These are phyloP conservation scores for Cryomyces minteri DNA, from an alignment of 495 filamentous ascomycete genomes.

Conservation along the genomic window DNA sequence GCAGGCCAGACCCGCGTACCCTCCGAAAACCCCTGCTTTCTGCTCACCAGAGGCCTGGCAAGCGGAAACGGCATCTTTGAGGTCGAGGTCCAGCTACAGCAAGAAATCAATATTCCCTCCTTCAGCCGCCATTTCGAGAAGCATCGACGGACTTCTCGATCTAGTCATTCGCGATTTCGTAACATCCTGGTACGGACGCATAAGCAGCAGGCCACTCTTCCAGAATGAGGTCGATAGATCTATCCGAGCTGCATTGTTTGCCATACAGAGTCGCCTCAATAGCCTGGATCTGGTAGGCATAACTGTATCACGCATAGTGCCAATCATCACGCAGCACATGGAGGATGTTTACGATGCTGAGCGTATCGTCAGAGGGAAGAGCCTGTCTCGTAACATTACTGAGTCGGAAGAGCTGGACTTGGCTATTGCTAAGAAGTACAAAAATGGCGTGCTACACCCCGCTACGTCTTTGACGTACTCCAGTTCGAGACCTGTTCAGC, in stretches of 20 bases:
- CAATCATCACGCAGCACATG: slow-evolving; percentile 80
- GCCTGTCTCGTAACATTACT: slow-evolving; percentile 75
- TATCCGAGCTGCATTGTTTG: slow-evolving; percentile 54
- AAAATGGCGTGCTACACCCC: slow-evolving; percentile 72
- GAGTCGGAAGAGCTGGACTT: slow-evolving; percentile 92
- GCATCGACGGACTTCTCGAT: slow-evolving; percentile 62
- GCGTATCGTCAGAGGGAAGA: slow-evolving; percentile 63
- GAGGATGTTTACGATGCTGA: slow-evolving; percentile 85
- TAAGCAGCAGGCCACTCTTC: slow-evolving; percentile 67
- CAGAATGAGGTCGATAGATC: slow-evolving; percentile 66
- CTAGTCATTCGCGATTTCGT: slow-evolving; percentile 73
- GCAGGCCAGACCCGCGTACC: slow-evolving; percentile 14
- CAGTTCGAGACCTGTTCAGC: slow-evolving; percentile 65
- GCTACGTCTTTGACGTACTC: slow-evolving; percentile 69
- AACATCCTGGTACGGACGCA: slow-evolving; percentile 69
- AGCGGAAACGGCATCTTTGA: slow-evolving; percentile 42
- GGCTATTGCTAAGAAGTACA: slow-evolving; percentile 85
- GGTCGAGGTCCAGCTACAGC: slow-evolving; percentile 24
- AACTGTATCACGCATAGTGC: slow-evolving; percentile 62
- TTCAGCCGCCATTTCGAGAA: slow-evolving; percentile 61
- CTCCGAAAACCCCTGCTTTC: slow-evolving; percentile 34
- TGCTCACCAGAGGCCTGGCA: slow-evolving; percentile 44
- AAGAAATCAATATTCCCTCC: slow-evolving; percentile 50
- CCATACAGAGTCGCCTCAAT: slow-evolving; percentile 48
- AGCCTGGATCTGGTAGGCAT: slow-evolving; percentile 64